Evolutionary conservation across 139 green algal genomes (phyloP).

Genomic region (Chlorella sorokiniana): DNA sequence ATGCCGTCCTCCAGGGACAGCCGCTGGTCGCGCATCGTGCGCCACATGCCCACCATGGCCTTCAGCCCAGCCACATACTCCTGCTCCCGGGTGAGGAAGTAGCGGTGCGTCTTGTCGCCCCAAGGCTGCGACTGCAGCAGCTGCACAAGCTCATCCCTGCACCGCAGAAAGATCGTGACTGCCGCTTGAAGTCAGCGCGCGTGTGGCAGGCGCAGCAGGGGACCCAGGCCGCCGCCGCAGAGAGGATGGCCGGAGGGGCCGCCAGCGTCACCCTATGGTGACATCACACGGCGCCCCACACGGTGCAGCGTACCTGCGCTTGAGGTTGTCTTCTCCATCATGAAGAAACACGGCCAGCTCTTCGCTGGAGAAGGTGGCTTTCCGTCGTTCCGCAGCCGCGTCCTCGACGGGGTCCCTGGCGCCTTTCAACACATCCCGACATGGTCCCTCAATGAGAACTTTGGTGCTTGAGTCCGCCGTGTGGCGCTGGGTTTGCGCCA

Average conservation of each 20-base stretch:
- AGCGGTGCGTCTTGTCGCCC: slow-evolving; percentile 78
- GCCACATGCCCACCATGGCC: slow-evolving; percentile 83
- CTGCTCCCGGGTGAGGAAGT: slow-evolving; percentile 82
- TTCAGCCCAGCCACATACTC: slow-evolving; percentile 80
- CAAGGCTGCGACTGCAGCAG: slow-evolving; percentile 65
- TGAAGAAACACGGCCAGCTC: slow-evolving; percentile 72
- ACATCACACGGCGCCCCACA: neutral
- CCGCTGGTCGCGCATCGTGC: slow-evolving; percentile 67
- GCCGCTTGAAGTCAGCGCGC: neutral
- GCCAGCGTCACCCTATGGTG: no score
- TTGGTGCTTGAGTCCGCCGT: neutral
- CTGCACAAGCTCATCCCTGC: slow-evolving; percentile 65
- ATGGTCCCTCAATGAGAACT: slow-evolving; percentile 12
- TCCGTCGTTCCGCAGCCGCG: slow-evolving; percentile 58
- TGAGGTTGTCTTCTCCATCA: slow-evolving; percentile 71
- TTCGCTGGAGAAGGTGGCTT: slow-evolving; percentile 68
- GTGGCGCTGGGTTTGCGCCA: neutral
- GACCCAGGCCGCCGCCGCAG: neutral
- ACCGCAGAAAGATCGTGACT: no score
- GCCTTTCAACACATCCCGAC: neutral
- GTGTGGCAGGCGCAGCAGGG: no score
- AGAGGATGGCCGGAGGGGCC: no score
- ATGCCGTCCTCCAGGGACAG: slow-evolving; percentile 79
- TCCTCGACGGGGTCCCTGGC: slow-evolving; percentile 38
- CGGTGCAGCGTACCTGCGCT: slow-evolving; percentile 59